Conservation (phyloP, 345 rosid genomes). For the Gossypium longicalyx region DNA sequence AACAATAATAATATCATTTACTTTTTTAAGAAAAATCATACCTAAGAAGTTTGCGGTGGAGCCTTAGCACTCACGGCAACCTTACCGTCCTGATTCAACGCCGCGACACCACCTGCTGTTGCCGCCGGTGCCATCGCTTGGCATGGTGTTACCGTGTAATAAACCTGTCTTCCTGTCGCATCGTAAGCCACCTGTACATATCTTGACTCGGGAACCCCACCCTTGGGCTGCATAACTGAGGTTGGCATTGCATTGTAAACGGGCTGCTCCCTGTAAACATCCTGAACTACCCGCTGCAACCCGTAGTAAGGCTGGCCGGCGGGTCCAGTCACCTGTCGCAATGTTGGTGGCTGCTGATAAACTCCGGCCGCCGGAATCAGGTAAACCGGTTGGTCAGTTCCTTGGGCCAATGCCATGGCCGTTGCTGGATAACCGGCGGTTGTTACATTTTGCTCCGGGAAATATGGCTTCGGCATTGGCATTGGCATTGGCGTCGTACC, state of each 20-base stretch:
- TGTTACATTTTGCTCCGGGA: conserved; percentile 35
- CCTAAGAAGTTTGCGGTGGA: conserved; percentile 27
- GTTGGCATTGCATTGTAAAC: conserved; percentile 28
- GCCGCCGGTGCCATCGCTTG: conserved; percentile 26
- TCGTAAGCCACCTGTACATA: conserved; percentile 43
- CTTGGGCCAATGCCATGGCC: not conserved
- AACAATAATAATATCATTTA: not conserved
- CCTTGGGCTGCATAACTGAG: conserved; percentile 25
- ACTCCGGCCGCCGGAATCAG: conserved; percentile 26
- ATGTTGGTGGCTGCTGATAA: conserved; percentile 27
- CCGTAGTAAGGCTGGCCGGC: conserved; percentile 39
- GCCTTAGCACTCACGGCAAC: conserved; percentile 24
- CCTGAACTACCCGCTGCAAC: conserved; percentile 36
- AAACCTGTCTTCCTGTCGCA: conserved; percentile 49
- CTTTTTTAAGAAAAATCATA: not conserved
- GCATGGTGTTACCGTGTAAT: conserved; percentile 33
- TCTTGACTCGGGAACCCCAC: conserved; percentile 29
- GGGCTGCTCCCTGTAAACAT: conserved; percentile 36
- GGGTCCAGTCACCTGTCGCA: conserved; percentile 35
- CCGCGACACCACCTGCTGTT: conserved; percentile 13
- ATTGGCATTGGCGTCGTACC: conserved; percentile 12
- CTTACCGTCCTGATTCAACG: conserved; percentile 42
- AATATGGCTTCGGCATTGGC: conserved; percentile 32
- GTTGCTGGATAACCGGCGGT: conserved; percentile 20
- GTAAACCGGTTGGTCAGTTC: conserved; percentile 43